Conservation (phyloP, 2,329 filamentous ascomycete species). For the Dryadomyces sulphureus region DNA sequence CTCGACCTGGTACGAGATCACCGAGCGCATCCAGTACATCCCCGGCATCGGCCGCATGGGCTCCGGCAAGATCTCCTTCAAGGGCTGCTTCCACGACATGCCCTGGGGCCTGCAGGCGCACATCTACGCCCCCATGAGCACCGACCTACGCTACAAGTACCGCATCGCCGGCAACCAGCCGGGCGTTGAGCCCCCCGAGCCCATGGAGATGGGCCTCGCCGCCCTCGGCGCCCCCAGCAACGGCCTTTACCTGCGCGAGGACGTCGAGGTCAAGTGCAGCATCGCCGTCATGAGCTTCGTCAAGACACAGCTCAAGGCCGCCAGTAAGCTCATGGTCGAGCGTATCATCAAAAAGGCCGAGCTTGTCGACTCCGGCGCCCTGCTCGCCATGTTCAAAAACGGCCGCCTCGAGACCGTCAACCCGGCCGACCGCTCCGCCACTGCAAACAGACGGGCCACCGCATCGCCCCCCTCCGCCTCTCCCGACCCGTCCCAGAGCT, state of each 20-base stretch:
- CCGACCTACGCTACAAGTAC: conserved; percentile 55
- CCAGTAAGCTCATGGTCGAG: conserved; percentile 52
- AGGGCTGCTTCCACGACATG: conserved; percentile 58
- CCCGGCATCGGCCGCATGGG: conserved; percentile 52
- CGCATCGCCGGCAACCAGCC: conserved; percentile 55
- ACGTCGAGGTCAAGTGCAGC: conserved; percentile 58
- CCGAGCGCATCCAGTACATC: conserved; percentile 51
- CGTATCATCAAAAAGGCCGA: conserved; percentile 59
- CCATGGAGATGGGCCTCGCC: conserved; percentile 44
- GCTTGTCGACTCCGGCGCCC: conserved; percentile 48
- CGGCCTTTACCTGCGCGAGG: conserved; percentile 53
- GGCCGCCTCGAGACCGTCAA: conserved; percentile 47
- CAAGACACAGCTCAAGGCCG: conserved; percentile 50
- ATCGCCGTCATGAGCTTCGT: conserved; percentile 50
- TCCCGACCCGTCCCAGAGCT: too few relatives aligned
- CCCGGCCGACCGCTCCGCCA: conserved; percentile 35
- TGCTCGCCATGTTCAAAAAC: conserved; percentile 53
- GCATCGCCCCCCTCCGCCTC: too few relatives aligned
- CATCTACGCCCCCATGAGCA: conserved; percentile 51
- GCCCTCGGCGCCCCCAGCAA: conserved; percentile 44
- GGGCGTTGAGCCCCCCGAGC: conserved; percentile 45
- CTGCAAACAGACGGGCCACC: too few relatives aligned
- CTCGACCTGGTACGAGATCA: conserved; percentile 61
- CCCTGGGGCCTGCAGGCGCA: conserved; percentile 59
- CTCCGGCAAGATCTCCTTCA: conserved; percentile 52